Base-by-base conservation (phyloP, 2,329 filamentous ascomycete genomes). In the Clarireedia monteithiana region DNA sequence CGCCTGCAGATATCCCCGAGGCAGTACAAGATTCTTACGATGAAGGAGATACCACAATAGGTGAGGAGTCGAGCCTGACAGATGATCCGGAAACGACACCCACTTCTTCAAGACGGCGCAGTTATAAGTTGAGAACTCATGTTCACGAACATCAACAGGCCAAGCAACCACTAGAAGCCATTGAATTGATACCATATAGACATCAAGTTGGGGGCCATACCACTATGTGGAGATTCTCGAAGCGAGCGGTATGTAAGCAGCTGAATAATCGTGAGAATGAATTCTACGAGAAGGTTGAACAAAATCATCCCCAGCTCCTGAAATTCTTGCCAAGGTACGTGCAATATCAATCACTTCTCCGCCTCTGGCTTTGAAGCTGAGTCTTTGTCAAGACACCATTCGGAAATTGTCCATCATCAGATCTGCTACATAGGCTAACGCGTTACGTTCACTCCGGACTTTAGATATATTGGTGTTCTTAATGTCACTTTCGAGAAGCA, bases 161-260 rank as follows among this genome's bases (percentile, higher is more conserved):
- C 23, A 66, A 66, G 51, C 57, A 63, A 62, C 90, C 91, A 3
- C 77, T 95, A 27, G 89, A 92, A 60, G 92, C 92, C 30, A 95
- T 99, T 63, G 91, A 97, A 71, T 78, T 99, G 58, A 96, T 96
- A 66, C 94, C 94, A 1, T 99, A 96, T 73, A 89, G 90, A 63
- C 94, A 99, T 72, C 94, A 99, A 72, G 94, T 99, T 55, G 94
- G 94, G 57, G 94, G 94, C 0, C 94, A 99, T 70, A 96, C 91
- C 6, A 96, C 92, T 0, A 81, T 99, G 38, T 99, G 95, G 81
- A 86, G 92, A 44, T 97, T 99, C 69, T 97, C 94, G 17, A 85
- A 90, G 63, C 83, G 91, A 65, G 94, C 94, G 55, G 91, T 99
- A 10, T 99, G 94, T 78, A 99, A 99, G 73, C 91, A 96, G 73